Base-by-base conservation (phyloP, 2,329 filamentous ascomycete genomes). In the Thielaviopsis punctulata region DNA sequence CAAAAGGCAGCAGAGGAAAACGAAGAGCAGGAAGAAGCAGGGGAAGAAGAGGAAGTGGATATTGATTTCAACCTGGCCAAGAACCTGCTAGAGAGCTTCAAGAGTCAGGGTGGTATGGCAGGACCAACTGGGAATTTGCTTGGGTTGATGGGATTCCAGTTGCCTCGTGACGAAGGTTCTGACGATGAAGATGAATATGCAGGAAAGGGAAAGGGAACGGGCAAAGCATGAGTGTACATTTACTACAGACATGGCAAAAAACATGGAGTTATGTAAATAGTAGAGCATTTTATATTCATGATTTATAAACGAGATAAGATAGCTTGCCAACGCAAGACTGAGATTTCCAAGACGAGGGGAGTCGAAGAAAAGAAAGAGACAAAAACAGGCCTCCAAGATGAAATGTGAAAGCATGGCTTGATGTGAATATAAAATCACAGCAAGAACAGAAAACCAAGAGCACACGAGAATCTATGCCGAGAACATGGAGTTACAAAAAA, bases 41-140 rank as follows among this genome's bases (percentile, higher is more conserved):
- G 75, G 8, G 70, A 69, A 9, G 67, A 77, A 9, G 73, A 76
- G 0, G 79, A 83, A 51, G 75, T 92, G 4, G 73, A 88, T 57
- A 78, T 92, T 24, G 86, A 96, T 62, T 84, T 88, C 59, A 90
- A 92, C 56, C 71, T 98, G 22, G 88, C 86, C 18, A 87, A 84
- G 64, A 96, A 96, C 61, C 71, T 98, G 52, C 71, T 98, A 1
- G 87, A 95, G 64, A 90, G 86, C 60, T 89, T 98, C 66, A 93
- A 94, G 62, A 82, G 85, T 15, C 90, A 96, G 64, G 86, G 73
- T 18, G 92, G 92, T 12, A 77, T 84, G 70, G 73, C 86, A 27
- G 92, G 92, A 0, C 92, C 92, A 1, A 84, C 85, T 2, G 81
- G 89, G 1, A 96, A 95, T 62, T 69, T 98, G 55, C 73, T 98